phyloP scores from a whole-genome alignment of 257 asterid species.

The Nicotiana tabacum region DNA sequence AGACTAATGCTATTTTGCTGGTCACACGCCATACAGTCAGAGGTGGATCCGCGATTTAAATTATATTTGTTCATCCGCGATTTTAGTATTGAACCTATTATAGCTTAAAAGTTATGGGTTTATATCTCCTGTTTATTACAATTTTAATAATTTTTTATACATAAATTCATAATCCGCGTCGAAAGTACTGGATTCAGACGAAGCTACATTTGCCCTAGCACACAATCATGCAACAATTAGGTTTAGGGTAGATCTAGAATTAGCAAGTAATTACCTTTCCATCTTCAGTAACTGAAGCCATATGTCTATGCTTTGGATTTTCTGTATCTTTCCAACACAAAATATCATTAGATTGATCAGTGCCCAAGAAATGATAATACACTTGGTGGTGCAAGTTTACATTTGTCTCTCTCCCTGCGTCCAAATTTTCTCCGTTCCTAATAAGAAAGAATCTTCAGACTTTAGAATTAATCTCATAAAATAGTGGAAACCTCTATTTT shows the following conservation, averaged over 20 bases:
- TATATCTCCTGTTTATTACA: no score
- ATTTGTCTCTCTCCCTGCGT: slow-evolving; percentile 85
- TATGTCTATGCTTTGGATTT: slow-evolving; percentile 67
- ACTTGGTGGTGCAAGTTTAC: slow-evolving; percentile 78
- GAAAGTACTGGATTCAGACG: no score
- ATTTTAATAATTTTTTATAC: no score
- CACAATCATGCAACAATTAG: background rate
- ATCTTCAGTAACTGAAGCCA: slow-evolving; percentile 73
- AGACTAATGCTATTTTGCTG: no score
- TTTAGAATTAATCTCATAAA: background rate
- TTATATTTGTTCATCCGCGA: no score
- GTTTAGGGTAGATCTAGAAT: background rate
- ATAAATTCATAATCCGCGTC: no score
- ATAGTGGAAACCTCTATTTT: background rate
- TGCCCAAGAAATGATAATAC: slow-evolving; percentile 90
- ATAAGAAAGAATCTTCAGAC: slow-evolving; percentile 13
- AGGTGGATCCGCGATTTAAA: no score
- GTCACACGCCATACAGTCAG: no score
- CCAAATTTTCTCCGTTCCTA: slow-evolving; percentile 67
- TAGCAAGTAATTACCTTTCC: slow-evolving; percentile 57
- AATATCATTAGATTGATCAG: slow-evolving; percentile 83
- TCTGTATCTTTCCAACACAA: slow-evolving; percentile 82
- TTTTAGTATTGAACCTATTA: no score
- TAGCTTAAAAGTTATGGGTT: no score
- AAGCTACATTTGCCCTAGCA: background rate